A percentile compares a stretch with the other conserved stretches of the same genome.
These are phyloP conservation scores for Ceratobasidium papillatum DNA, from an alignment of 1,284 basidiomycete genomes.

Conservation along the genomic window DNA sequence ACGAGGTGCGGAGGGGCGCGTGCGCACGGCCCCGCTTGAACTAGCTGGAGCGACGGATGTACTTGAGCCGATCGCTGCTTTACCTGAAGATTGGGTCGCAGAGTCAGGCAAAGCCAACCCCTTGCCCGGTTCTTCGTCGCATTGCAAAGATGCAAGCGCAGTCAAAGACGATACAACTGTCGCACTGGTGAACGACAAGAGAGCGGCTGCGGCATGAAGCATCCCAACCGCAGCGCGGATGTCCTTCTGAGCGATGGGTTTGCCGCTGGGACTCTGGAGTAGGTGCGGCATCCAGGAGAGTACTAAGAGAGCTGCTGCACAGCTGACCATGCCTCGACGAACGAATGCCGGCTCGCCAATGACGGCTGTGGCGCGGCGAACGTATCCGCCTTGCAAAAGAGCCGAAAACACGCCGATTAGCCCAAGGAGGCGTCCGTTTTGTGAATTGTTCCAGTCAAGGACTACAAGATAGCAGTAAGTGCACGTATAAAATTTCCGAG, in stretches of 20 bases:
- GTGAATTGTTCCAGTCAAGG: conserved; percentile 87
- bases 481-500: conserved; percentile 9
- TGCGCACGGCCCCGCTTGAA: conserved; percentile 40
- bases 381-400: conserved; percentile 88
- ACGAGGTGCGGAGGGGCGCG: conserved; percentile 19
- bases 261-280: conserved; percentile 47
- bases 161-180: conserved; percentile 92
- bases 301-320: conserved; percentile 71
- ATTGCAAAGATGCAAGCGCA: conserved; percentile 84
- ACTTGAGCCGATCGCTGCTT: conserved; percentile 52
- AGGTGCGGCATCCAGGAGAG: conserved; percentile 74
- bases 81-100: not conserved
- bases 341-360: conserved; percentile 83
- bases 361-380: conserved; percentile 75
- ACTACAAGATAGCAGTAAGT: conserved; percentile 56
- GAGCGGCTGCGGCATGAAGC: conserved; percentile 77
- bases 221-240: conserved; percentile 59
- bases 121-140: conserved; percentile 61
- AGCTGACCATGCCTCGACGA: conserved; percentile 74
- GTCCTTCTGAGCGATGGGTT: conserved; percentile 34
- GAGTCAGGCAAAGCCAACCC: not conserved
- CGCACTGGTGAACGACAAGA: conserved; percentile 88
- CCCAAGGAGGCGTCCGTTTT: conserved; percentile 83
- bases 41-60: conserved; percentile 65
- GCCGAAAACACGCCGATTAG: conserved; percentile 89